A percentile compares a stretch with the other conserved stretches of the same genome.
Conservation (phyloP, 441 rosid genomes). For the Populus trichocarpa region DNA sequence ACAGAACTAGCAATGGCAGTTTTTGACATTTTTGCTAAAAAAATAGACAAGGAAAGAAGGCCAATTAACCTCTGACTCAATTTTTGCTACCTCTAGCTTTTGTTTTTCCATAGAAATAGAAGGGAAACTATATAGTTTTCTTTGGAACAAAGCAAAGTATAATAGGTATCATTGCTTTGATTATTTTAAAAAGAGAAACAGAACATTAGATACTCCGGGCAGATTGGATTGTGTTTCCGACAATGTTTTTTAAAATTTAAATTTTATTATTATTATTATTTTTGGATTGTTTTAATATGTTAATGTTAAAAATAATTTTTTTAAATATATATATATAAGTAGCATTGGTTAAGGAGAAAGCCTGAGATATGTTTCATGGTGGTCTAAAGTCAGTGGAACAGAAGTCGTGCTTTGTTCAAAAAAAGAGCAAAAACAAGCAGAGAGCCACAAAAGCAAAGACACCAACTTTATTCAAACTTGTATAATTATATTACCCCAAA, state of each 20-base stretch:
- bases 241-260: too few relatives aligned
- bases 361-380: constrained; percentile 29
- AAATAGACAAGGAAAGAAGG: background rate
- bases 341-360: constrained; percentile 42
- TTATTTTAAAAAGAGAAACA: background rate
- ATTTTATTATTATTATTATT: too few relatives aligned
- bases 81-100: background rate
- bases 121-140: background rate
- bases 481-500: background rate
- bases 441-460: background rate
- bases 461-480: background rate
- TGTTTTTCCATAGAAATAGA: background rate
- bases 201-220: background rate
- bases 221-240: too few relatives aligned
- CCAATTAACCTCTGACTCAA: background rate
- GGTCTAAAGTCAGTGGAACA: constrained; percentile 23
- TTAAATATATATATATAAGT: background rate
- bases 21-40: background rate
- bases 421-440: constrained; percentile 7
- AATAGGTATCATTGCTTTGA: background rate
- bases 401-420: constrained; percentile 23
- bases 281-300: too few relatives aligned
- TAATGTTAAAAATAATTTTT: too few relatives aligned
- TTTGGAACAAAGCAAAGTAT: constrained; percentile 18
- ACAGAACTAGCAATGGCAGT: background rate